Percentiles rank a stretch among this genome's conserved stretches.
phyloP scores from a whole-genome alignment of 2,329 filamentous ascomycete genomes.

The Claviceps africana region DNA sequence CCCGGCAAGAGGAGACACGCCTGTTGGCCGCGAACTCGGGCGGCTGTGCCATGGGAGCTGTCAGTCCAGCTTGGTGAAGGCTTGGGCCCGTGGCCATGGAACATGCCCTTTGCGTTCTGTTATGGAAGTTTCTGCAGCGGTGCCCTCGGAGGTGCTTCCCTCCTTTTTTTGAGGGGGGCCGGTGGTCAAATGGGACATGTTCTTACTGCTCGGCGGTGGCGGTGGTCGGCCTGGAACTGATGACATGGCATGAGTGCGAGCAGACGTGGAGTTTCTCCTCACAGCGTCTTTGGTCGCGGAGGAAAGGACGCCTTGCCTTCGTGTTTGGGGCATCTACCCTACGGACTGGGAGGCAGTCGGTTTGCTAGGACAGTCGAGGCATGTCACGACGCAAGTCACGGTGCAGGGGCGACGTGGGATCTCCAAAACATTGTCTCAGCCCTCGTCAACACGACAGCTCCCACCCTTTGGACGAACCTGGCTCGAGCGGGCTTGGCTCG shows the following conservation, averaged over 20 bases:
- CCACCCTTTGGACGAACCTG: constrained; percentile 3
- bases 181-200: no score
- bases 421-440: constrained; percentile 3
- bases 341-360: background rate
- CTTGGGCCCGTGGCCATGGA: background rate
- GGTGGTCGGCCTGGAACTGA: background rate
- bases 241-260: background rate
- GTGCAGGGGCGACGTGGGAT: background rate
- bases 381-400: background rate
- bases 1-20: background rate
- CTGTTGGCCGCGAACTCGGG: background rate
- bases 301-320: no score
- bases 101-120: no score
- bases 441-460: background rate
- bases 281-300: background rate
- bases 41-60: background rate
- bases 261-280: background rate
- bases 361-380: background rate
- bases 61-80: background rate
- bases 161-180: no score
- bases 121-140: no score
- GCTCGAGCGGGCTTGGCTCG: constrained; percentile 3
- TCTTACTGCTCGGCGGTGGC: background rate
- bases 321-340: background rate
- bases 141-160: no score